phyloP scores from a whole-genome alignment of 2,329 filamentous ascomycete genomes.

The Cryphonectria carpinicola region DNA sequence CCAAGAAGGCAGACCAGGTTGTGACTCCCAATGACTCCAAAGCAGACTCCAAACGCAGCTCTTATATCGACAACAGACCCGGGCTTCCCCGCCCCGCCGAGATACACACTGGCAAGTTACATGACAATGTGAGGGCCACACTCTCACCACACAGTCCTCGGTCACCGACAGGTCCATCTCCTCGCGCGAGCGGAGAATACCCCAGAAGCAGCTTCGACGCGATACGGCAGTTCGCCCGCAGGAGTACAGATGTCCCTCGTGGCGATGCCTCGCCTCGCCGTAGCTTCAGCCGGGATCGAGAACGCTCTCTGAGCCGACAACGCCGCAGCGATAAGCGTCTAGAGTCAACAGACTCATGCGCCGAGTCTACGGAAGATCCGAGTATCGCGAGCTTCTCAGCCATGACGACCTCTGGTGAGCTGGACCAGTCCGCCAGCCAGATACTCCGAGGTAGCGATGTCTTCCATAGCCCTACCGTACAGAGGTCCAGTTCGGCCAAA shows the following conservation, averaged over 20 bases:
- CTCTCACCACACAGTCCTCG: slow-evolving; percentile 56
- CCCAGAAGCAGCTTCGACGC: slow-evolving; percentile 59
- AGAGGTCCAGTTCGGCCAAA: slow-evolving; percentile 48
- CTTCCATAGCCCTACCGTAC: slow-evolving; percentile 78
- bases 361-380: slow-evolving; percentile 73
- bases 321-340: slow-evolving; percentile 52
- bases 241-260: slow-evolving; percentile 57
- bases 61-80: slow-evolving; percentile 26
- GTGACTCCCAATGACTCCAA: slow-evolving; percentile 27
- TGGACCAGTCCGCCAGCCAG: slow-evolving; percentile 84
- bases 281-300: slow-evolving; percentile 65
- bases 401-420: slow-evolving; percentile 68
- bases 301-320: slow-evolving; percentile 55
- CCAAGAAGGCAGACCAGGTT: slow-evolving; percentile 28
- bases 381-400: slow-evolving; percentile 65
- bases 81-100: slow-evolving; percentile 33
- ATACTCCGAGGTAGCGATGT: slow-evolving; percentile 87
- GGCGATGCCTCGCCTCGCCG: slow-evolving; percentile 52
- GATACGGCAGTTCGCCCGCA: slow-evolving; percentile 49
- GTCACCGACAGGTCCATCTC: slow-evolving; percentile 50
- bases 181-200: slow-evolving; percentile 59
- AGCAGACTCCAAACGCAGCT: slow-evolving; percentile 30
- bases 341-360: slow-evolving; percentile 74
- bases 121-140: slow-evolving; percentile 65
- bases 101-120: slow-evolving; percentile 47